Percentiles rank a stretch among this genome's conserved stretches.
These are phyloP conservation scores for Miscanthus lutarioriparius DNA, from an alignment of 176 grass and related monocot species.

Conservation along the genomic window DNA sequence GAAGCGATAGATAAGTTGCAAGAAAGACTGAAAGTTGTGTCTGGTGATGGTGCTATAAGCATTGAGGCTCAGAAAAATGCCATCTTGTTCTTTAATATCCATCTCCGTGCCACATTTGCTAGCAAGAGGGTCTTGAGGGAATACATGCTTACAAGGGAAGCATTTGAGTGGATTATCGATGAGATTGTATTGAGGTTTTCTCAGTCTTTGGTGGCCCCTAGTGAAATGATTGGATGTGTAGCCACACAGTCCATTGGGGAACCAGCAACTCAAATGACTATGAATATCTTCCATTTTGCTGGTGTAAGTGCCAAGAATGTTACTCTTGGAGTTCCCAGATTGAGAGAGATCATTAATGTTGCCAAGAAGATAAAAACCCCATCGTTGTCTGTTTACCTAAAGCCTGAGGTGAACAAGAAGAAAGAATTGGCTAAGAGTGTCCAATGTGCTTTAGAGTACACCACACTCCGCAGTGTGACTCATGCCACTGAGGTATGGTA, in stretches of 20 bases:
- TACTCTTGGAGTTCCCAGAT: slow-evolving; percentile 88
- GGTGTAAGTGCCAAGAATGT: slow-evolving; percentile 98
- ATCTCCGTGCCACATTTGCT: slow-evolving; percentile 87
- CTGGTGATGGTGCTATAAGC: slow-evolving; percentile 89
- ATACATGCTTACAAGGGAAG: slow-evolving; percentile 82
- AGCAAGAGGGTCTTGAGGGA: slow-evolving; percentile 93
- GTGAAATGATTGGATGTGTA: slow-evolving; percentile 99
- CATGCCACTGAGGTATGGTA: slow-evolving; percentile 94
- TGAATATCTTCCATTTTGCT: slow-evolving; percentile 96
- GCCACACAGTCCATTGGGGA: slow-evolving; percentile 97
- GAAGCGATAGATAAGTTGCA: slow-evolving; percentile 95
- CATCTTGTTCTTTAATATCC: slow-evolving; percentile 92
- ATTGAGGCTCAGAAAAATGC: slow-evolving; percentile 98
- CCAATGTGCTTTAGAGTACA: no score
- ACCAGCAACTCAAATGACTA: slow-evolving; percentile 92
- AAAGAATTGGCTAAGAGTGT: no score
- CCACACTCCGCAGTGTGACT: no score
- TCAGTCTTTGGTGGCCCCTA: slow-evolving; percentile 83
- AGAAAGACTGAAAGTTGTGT: slow-evolving; percentile 93
- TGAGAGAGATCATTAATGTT: slow-evolving; percentile 91
- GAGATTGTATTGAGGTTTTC: slow-evolving; percentile 89
- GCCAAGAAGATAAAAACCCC: slow-evolving; percentile 95
- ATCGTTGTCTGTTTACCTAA: slow-evolving; percentile 84
- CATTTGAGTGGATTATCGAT: slow-evolving; percentile 98
- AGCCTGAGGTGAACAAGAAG: slow-evolving; percentile 67